Percentiles rank a stretch among this genome's conserved stretches.
phyloP scores from a whole-genome alignment of 345 rosid genomes.

The Acer campestre region DNA sequence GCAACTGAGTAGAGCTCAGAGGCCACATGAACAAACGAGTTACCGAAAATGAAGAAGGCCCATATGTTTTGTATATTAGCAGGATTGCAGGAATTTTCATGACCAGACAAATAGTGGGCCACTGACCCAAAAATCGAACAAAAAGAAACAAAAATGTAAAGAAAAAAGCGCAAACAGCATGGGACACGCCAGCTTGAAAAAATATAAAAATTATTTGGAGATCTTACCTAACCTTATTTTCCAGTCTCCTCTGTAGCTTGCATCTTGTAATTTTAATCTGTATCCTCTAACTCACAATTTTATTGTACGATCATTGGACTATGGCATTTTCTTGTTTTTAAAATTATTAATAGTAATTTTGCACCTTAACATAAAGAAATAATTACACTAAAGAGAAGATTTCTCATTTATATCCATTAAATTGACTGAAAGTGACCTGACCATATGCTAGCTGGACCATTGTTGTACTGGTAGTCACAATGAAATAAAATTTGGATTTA shows the following conservation, averaged over 20 bases:
- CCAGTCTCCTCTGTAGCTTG: background rate
- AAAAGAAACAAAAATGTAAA: background rate
- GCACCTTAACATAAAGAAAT: background rate
- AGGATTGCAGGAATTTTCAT: background rate
- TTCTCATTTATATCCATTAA: background rate
- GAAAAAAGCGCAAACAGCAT: background rate
- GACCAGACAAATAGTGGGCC: background rate
- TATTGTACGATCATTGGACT: no score
- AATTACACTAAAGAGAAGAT: background rate
- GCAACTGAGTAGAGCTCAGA: no score
- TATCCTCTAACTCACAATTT: no score
- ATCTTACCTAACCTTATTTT: slow-evolving; percentile 4
- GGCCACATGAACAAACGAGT: background rate
- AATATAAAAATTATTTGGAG: background rate
- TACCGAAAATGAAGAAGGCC: background rate
- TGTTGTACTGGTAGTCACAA: background rate
- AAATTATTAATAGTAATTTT: background rate
- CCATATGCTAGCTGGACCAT: slow-evolving; percentile 11
- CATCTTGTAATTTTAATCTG: no score
- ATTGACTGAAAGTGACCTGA: background rate
- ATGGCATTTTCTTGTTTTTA: background rate
- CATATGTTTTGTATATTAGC: background rate
- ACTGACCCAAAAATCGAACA: background rate
- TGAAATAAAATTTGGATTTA: slow-evolving; percentile 6
- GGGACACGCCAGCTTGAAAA: background rate